Percentiles rank a stretch among this genome's conserved stretches.
phyloP scores from a whole-genome alignment of 2,329 filamentous ascomycete species.

The Phaeosphaeriaceae sp. region DNA sequence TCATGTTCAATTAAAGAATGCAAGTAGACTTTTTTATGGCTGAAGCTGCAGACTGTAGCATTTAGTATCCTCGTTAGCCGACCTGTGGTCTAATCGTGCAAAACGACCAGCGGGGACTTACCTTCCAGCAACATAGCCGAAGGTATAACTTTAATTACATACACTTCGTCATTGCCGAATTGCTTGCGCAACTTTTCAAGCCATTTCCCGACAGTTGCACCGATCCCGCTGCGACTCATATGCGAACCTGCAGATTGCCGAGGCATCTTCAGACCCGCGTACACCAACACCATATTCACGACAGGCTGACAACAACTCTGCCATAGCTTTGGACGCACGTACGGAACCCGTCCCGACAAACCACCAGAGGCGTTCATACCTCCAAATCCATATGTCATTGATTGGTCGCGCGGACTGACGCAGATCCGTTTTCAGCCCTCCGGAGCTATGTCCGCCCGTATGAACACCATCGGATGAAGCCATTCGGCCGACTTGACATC shows the following conservation, averaged over 20 bases:
- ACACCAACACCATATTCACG: neutral
- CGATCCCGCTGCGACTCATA: neutral
- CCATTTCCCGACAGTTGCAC: neutral
- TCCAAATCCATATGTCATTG: neutral
- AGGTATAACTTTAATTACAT: too few species aligned
- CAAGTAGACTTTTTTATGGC: too few species aligned
- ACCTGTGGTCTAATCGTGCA: too few species aligned
- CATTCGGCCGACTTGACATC: neutral
- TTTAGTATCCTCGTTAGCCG: too few species aligned
- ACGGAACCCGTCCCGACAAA: neutral
- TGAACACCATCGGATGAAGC: neutral
- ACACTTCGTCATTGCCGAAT: too few species aligned
- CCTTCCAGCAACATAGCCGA: too few species aligned
- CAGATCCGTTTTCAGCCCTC: neutral
- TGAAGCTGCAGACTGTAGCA: too few species aligned
- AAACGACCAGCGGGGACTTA: too few species aligned
- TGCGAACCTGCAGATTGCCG: neutral
- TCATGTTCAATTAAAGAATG: too few species aligned
- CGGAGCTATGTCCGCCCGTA: neutral
- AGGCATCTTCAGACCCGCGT: neutral
- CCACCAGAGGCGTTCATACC: neutral
- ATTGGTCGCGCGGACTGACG: neutral
- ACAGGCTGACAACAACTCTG: neutral
- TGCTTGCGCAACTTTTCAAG: neutral
- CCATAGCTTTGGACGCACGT: neutral